Base-by-base conservation (phyloP, 768 basidiomycete genomes). In the Podaxis sp. region DNA sequence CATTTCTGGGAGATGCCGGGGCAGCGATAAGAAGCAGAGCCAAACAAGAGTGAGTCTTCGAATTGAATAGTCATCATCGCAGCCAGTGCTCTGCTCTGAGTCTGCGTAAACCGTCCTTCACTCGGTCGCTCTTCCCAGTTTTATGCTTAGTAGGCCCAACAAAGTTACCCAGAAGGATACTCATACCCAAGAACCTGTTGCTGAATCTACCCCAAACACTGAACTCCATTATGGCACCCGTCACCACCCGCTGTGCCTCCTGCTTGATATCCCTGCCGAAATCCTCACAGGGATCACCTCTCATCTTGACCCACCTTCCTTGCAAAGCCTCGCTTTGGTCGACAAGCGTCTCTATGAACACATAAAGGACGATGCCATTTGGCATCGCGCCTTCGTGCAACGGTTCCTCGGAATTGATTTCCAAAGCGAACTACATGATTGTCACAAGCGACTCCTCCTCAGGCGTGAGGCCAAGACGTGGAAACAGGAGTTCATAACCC, bases 261-360 rank as follows among this genome's bases (percentile, higher is more conserved):
- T 85, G 59, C 81, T 86, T 68, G 74, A 74, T 64, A 66, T 90
- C 55, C 90, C 91, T 47, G 68, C 77, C 50, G 91, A 93, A 67
- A 87, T 85, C 28, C 88, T 93, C 74, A 84, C 85, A 35, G 87
- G 89, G 59, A 80, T 93, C 73, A 89, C 90, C 9, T 80, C 89
- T 7, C 84, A 85, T 70, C 84, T 93, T 57, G 77, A 84, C 66
- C 90, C 89, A 0, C 78, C 76, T 1, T 78, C 83, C 3, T 81
- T 94, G 36, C 69, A 85, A 47, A 73, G 79, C 1, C 82, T 94
- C 65, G 78, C 79, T 21, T 69, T 73, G 64, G 83, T 86, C 61
- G 81, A 79, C 72, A 74, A 70, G 50, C 68, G 67, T 61, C 77
- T 91, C 59, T 77, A 80, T 68, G 75, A 79, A 63, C 90, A 91